Conservation (phyloP, 805 yeast species). For the Ogataea ramenticola region DNA sequence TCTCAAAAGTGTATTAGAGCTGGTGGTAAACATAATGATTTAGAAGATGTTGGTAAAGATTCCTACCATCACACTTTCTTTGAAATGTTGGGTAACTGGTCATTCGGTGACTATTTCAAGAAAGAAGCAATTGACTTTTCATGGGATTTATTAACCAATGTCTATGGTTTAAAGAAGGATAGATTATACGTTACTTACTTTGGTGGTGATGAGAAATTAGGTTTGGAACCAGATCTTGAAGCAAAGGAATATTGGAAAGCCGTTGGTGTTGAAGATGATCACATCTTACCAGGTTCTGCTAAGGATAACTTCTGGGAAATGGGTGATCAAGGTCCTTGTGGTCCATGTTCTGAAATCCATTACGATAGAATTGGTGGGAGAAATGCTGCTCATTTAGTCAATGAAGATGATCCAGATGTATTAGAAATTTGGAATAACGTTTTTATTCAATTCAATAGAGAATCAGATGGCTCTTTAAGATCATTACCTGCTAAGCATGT, state of each 20-base stretch:
- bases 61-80: conserved; percentile 98
- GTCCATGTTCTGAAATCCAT: conserved; percentile 97
- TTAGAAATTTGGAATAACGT: conserved; percentile 97
- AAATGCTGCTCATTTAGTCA: conserved; percentile 85
- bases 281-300: conserved; percentile 85
- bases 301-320: conserved; percentile 98
- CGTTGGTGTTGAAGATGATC: conserved; percentile 87
- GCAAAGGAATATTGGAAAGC: conserved; percentile 82
- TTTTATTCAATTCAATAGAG: conserved; percentile 95
- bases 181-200: conserved; percentile 93
- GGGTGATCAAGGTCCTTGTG: conserved; percentile 99
- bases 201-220: conserved; percentile 81
- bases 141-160: conserved; percentile 86
- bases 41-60: conserved; percentile 97
- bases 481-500: conserved; percentile 90
- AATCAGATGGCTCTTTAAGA: conserved; percentile 71
- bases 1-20: conserved; percentile 99
- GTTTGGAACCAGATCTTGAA: conserved; percentile 89
- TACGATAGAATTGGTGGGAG: conserved; percentile 98
- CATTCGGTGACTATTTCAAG: conserved; percentile 98
- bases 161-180: conserved; percentile 70
- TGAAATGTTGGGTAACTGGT: conserved; percentile 99
- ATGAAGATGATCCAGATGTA: conserved; percentile 96
- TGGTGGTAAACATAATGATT: conserved; percentile 97
- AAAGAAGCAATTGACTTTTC: conserved; percentile 83